Evolutionary conservation across 495 filamentous ascomycete species (phyloP), one percentile per base, ranked within the genome.

Genomic region (Hypomontagnella monticulosa): DNA sequence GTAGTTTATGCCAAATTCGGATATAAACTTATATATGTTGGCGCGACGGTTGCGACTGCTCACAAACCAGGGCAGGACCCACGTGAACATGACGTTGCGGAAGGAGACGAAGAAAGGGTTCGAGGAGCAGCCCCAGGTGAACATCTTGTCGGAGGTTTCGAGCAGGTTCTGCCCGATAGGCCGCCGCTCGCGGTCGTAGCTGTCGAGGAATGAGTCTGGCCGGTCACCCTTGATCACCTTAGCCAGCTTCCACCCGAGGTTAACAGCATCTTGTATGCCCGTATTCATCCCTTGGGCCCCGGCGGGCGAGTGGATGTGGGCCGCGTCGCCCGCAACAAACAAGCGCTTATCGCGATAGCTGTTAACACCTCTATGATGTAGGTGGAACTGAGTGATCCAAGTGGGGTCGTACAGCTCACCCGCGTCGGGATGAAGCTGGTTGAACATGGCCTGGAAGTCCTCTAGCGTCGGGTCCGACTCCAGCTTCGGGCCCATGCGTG

Each of bases 261-360:
- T 86, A 46, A 85, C 71, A 0, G 84, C 72, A 44, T 88, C 85
- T 36, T 82, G 78, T 23, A 87, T 83, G 1, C 86, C 85, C 0
- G 80, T 82, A 65, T 89, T 89, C 80, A 88, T 83, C 3, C 85
- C 86, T 52, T 85, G 84, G 0, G 81, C 85, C 0, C 83, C 85
- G 0, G 78, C 78, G 0, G 85, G 83, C 16, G 78, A 81, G 66
- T 86, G 83, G 37, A 82, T 84, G 56, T 88, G 86, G 1, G 83
- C 84, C 4, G 85, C 81, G 66, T 86, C 84, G 4, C 84, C 84
- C 23, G 82, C 83, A 0, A 86, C 72, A 30, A 87, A 78, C 1
- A 87, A 71, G 1, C 80, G 77, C 4, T 70, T 60, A 30, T 74
- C 72, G 1, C 76, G 75, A 51, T 79, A 79, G 27, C 55, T 57